Percentiles rank a stretch among this genome's conserved stretches.
Evolutionary conservation across 208 protist species (phyloP).

Genomic region (Naegleria fowleri): DNA sequence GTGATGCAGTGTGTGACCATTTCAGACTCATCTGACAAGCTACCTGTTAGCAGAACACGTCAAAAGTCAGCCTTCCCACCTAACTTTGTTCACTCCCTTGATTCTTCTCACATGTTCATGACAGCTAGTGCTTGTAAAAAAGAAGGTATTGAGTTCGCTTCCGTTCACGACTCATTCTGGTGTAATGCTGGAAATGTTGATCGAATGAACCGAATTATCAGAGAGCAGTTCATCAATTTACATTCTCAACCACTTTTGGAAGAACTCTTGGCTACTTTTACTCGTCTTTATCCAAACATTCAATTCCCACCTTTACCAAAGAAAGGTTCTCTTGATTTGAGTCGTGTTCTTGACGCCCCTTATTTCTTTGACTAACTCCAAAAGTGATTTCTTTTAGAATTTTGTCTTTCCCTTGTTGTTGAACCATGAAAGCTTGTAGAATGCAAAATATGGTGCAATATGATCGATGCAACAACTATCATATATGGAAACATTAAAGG

Average conservation of each 20-base stretch:
- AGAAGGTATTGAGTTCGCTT: slow-evolving; percentile 78
- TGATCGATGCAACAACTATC: too few species aligned
- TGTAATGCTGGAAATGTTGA: slow-evolving; percentile 89
- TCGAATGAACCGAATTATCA: slow-evolving; percentile 76
- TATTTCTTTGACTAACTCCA: slow-evolving; percentile 55
- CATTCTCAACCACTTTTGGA: slow-evolving; percentile 66
- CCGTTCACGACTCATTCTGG: slow-evolving; percentile 97
- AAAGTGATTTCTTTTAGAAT: too few species aligned
- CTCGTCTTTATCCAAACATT: slow-evolving; percentile 36
- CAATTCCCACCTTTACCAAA: slow-evolving; percentile 44
- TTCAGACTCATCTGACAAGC: not conserved
- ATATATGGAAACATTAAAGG: too few species aligned
- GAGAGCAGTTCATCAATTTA: slow-evolving; percentile 90
- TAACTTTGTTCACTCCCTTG: slow-evolving; percentile 97
- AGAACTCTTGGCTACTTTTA: slow-evolving; percentile 41
- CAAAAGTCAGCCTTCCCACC: slow-evolving; percentile 88
- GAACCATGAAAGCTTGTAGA: too few species aligned
- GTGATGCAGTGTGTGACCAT: not conserved
- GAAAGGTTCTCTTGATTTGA: slow-evolving; percentile 42
- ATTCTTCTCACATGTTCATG: slow-evolving; percentile 95
- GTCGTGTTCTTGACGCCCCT: slow-evolving; percentile 36
- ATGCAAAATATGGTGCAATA: too few species aligned
- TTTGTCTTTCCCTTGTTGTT: too few species aligned
- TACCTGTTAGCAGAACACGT: slow-evolving; percentile 34
- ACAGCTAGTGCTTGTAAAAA: slow-evolving; percentile 85